Evolutionary conservation across 768 basidiomycete species (phyloP).

Genomic region (Pleurotus sapidus): DNA sequence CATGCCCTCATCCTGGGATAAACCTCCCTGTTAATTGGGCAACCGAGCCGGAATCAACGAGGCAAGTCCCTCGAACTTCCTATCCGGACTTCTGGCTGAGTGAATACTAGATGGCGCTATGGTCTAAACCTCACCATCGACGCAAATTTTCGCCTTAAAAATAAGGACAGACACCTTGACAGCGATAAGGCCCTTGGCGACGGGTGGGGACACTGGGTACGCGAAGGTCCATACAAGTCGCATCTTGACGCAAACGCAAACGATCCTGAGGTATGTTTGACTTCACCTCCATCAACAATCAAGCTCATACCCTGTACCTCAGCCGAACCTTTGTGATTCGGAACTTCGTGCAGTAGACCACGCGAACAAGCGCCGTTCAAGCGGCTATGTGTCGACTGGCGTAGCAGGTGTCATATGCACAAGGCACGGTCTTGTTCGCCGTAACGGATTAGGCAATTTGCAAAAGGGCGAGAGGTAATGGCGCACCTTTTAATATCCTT

Average conservation of each 20-base stretch:
- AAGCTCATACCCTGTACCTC: not conserved
- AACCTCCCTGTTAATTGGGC: slow-evolving; percentile 16
- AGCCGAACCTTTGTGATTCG: slow-evolving; percentile 12
- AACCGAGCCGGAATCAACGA: slow-evolving; percentile 1
- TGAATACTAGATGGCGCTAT: slow-evolving; percentile 22
- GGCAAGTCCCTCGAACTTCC: not conserved
- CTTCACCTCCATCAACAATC: not conserved
- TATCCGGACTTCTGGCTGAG: too few relatives aligned
- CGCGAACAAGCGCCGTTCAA: not conserved
- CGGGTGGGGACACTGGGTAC: slow-evolving; percentile 20
- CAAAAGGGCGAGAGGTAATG: slow-evolving; percentile 31
- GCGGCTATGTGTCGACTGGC: slow-evolving; percentile 22
- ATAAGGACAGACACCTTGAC: slow-evolving; percentile 17
- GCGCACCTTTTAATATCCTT: not conserved
- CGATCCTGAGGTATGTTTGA: slow-evolving; percentile 11
- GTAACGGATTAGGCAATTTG: slow-evolving; percentile 24
- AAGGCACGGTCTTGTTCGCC: slow-evolving; percentile 27
- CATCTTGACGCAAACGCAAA: slow-evolving; percentile 2
- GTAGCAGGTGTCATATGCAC: slow-evolving; percentile 24
- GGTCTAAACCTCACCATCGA: slow-evolving; percentile 23
- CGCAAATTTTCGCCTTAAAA: slow-evolving; percentile 28
- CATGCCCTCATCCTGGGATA: slow-evolving; percentile 20
- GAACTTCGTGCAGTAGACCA: slow-evolving; percentile 12
- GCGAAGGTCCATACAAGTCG: slow-evolving; percentile 3
- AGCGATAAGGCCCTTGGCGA: slow-evolving; percentile 15